Conservation (phyloP, 2,329 filamentous ascomycete genomes). For the Cladosporium sp. region DNA sequence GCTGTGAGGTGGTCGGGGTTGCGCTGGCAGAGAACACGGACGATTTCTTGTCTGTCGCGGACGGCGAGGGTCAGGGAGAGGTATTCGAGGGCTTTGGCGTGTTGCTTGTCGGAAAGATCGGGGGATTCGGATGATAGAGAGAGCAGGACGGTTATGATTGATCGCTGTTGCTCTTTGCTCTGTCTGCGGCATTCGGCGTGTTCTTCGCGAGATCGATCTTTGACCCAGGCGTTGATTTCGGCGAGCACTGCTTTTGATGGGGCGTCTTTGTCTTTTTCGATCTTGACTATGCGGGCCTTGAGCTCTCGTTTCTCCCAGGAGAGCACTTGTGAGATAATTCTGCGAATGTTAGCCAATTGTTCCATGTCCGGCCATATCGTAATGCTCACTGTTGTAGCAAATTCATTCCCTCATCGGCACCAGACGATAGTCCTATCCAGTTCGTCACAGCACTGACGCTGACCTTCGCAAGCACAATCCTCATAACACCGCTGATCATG, state of each 20-base stretch:
- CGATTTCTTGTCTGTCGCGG: constrained; percentile 71
- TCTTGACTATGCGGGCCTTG: constrained; percentile 62
- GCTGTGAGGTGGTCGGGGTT: constrained; percentile 73
- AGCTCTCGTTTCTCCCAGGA: constrained; percentile 73
- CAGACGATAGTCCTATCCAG: constrained; percentile 72
- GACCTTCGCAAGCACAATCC: constrained; percentile 73
- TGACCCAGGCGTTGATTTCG: constrained; percentile 60
- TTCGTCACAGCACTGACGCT: constrained; percentile 74
- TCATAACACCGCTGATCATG: constrained; percentile 76
- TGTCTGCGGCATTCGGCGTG: constrained; percentile 61
- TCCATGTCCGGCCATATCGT: too few species aligned
- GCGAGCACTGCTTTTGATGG: constrained; percentile 63
- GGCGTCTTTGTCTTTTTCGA: constrained; percentile 62
- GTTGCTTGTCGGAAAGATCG: constrained; percentile 59
- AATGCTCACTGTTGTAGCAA: constrained; percentile 63
- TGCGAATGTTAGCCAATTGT: constrained; percentile 37
- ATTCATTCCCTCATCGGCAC: constrained; percentile 77
- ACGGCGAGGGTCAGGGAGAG: constrained; percentile 69
- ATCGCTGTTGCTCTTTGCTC: constrained; percentile 56
- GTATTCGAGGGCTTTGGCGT: constrained; percentile 67
- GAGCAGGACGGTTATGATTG: constrained; percentile 69
- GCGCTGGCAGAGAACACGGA: constrained; percentile 64
- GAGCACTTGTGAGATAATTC: constrained; percentile 72
- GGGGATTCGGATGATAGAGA: constrained; percentile 49
- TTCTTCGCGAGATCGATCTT: constrained; percentile 50